These are phyloP conservation scores for Ascochyta lentis DNA, from an alignment of 2,329 filamentous ascomycete genomes.

Conservation along the genomic window DNA sequence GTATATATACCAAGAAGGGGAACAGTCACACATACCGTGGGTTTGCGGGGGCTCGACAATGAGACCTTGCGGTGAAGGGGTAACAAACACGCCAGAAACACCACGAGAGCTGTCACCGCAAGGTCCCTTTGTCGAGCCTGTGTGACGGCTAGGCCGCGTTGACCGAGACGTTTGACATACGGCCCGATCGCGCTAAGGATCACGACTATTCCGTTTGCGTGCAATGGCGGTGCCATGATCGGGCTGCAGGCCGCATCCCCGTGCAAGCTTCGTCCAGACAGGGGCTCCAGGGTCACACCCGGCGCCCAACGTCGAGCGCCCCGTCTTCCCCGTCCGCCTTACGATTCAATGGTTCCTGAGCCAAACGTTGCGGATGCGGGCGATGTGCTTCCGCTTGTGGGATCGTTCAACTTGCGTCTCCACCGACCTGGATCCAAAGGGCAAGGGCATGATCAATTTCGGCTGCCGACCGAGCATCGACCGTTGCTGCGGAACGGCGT, in stretches of 20 bases:
- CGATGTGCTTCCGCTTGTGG: slow-evolving; percentile 22
- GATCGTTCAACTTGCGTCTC: slow-evolving; percentile 30
- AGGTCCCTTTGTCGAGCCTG: slow-evolving; percentile 28
- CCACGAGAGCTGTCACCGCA: slow-evolving; percentile 42
- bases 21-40: slow-evolving; percentile 30
- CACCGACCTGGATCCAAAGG: slow-evolving; percentile 21
- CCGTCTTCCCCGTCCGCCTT: slow-evolving; percentile 39
- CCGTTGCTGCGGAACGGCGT: slow-evolving; percentile 14
- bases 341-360: slow-evolving; percentile 24
- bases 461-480: slow-evolving; percentile 4
- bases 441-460: slow-evolving; percentile 11
- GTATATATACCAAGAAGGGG: slow-evolving; percentile 28
- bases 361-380: slow-evolving; percentile 30
- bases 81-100: slow-evolving; percentile 35
- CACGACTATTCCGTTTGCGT: slow-evolving; percentile 12
- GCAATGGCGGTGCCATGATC: slow-evolving; percentile 14
- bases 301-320: slow-evolving; percentile 25
- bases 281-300: slow-evolving; percentile 18
- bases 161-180: slow-evolving; percentile 34
- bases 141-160: slow-evolving; percentile 38
- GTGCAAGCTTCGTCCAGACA: slow-evolving; percentile 18
- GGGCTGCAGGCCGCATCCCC: slow-evolving; percentile 16
- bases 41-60: slow-evolving; percentile 14
- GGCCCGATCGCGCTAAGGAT: slow-evolving; percentile 34
- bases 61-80: slow-evolving; percentile 24